These are phyloP conservation scores for Manihot esculenta DNA, from an alignment of 441 rosid species.

Conservation along the genomic window DNA sequence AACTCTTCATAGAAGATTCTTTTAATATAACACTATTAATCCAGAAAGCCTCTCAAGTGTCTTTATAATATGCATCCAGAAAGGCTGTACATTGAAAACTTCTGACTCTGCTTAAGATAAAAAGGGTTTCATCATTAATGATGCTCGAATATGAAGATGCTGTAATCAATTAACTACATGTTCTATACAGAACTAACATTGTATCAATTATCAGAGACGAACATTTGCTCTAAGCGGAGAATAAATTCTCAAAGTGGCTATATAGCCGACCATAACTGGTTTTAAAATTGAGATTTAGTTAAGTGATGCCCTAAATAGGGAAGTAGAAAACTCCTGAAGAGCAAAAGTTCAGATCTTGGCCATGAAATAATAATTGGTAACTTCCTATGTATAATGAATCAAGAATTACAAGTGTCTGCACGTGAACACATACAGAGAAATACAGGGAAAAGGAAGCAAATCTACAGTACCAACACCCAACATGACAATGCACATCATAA, in stretches of 20 bases:
- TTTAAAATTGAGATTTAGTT: no score
- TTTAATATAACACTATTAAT: no score
- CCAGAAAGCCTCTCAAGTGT: no score
- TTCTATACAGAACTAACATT: background rate
- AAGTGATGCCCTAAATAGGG: no score
- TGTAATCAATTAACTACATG: background rate
- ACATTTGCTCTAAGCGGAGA: background rate
- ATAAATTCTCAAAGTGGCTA: background rate
- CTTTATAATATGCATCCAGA: no score
- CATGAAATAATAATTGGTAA: background rate
- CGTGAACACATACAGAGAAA: background rate
- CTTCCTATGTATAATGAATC: background rate
- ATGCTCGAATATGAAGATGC: background rate
- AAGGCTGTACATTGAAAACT: no score
- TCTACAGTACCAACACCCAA: constrained; percentile 1
- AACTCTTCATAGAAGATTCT: no score
- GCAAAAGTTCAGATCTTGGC: background rate
- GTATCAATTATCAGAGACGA: background rate
- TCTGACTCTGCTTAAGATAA: no score
- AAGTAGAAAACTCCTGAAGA: background rate
- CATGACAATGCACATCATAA: background rate
- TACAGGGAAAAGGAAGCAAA: background rate
- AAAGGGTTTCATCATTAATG: background rate
- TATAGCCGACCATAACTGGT: background rate
- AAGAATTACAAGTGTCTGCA: background rate